These are phyloP conservation scores for Amphirosellinia nigrospora DNA, from an alignment of 495 filamentous ascomycete species.

Conservation along the genomic window DNA sequence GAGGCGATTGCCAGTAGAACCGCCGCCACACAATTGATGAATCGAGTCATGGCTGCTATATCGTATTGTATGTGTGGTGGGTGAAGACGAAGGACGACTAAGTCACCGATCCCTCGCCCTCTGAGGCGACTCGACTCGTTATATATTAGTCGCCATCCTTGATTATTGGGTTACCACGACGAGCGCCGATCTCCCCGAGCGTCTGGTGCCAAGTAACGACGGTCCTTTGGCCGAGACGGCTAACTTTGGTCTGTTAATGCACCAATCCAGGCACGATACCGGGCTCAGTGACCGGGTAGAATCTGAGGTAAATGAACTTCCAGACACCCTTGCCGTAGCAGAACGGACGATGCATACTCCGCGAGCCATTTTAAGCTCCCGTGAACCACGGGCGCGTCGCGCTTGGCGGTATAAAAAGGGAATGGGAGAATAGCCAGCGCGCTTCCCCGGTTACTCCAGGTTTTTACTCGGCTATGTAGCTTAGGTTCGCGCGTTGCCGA, in stretches of 20 bases:
- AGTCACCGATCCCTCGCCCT: background rate
- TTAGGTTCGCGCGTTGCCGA: background rate
- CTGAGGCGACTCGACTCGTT: background rate
- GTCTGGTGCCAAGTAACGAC: constrained; percentile 11
- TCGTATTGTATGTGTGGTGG: background rate
- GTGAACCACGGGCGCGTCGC: background rate
- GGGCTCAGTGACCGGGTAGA: background rate
- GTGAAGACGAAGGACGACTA: background rate
- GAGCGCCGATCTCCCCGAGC: background rate
- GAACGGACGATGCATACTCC: constrained; percentile 9
- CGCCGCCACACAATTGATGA: background rate
- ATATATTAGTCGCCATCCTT: background rate
- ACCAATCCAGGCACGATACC: constrained; percentile 18
- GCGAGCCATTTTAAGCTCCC: constrained; percentile 8
- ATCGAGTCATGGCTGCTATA: constrained; percentile 9
- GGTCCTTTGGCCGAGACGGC: background rate
- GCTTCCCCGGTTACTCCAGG: background rate
- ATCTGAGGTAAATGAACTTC: constrained; percentile 6
- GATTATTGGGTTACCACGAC: background rate
- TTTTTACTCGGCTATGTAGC: background rate
- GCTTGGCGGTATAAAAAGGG: background rate
- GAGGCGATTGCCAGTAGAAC: background rate
- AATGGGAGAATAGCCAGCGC: background rate
- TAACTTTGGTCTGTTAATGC: constrained; percentile 7
- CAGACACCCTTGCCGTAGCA: background rate